Percentiles rank a stretch among this genome's conserved stretches.
Conservation (phyloP, 352 stramenopile species). For the Globisporangium carolinianum region DNA sequence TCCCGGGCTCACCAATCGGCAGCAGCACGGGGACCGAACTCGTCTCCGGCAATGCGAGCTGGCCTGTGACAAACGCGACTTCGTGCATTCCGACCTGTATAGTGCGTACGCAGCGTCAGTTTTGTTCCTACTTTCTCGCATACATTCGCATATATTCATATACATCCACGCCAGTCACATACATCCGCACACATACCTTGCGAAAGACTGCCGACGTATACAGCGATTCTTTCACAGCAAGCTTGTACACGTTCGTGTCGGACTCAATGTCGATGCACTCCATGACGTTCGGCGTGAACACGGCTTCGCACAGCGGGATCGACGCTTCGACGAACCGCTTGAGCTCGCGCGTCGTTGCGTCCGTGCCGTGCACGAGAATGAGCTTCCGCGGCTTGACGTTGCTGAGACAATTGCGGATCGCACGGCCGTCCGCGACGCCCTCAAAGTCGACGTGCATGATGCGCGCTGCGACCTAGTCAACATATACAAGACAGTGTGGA, state of each 20-base stretch:
- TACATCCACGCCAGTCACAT: too few relatives aligned
- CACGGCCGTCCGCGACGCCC: constrained; percentile 71
- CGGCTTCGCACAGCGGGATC: constrained; percentile 78
- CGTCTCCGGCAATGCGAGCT: constrained; percentile 60
- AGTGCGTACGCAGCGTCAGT: background rate
- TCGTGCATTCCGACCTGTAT: constrained; percentile 73
- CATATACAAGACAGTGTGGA: background rate
- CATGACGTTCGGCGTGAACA: constrained; percentile 83
- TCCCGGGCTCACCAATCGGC: constrained; percentile 30
- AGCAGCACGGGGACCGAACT: constrained; percentile 70
- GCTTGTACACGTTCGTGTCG: constrained; percentile 87
- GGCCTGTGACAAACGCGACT: constrained; percentile 79
- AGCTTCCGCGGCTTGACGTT: constrained; percentile 88
- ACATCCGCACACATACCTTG: constrained; percentile 36
- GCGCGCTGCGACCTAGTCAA: constrained; percentile 53
- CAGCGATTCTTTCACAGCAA: constrained; percentile 80
- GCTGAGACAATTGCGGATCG: constrained; percentile 83
- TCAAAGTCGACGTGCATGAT: constrained; percentile 83
- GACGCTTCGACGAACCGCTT: constrained; percentile 81
- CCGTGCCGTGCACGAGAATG: constrained; percentile 81
- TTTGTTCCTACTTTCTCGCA: too few relatives aligned
- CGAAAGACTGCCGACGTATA: constrained; percentile 81
- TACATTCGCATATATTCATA: background rate
- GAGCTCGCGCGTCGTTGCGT: constrained; percentile 70
- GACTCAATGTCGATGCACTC: constrained; percentile 89